phyloP scores from a whole-genome alignment of 2,329 filamentous ascomycete genomes.

The Colletotrichum ledebouriae region DNA sequence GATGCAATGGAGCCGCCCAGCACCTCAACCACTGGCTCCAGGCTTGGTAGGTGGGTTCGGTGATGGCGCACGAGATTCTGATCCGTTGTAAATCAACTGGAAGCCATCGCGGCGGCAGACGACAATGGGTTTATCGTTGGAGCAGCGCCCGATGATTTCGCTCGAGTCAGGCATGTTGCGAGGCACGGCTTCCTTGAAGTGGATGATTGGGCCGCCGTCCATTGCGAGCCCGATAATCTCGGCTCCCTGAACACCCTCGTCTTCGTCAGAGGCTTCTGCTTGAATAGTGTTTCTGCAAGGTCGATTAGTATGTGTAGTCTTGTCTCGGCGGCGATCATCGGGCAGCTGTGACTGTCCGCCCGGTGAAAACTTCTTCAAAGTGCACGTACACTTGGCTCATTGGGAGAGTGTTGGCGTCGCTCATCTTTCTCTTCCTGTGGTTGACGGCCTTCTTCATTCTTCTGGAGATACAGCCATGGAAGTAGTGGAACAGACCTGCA shows the following conservation, averaged over 20 bases:
- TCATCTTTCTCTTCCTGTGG: constrained; percentile 44
- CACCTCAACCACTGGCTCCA: constrained; percentile 28
- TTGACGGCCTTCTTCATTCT: constrained; percentile 50
- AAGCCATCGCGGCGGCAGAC: constrained; percentile 54
- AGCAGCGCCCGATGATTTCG: constrained; percentile 54
- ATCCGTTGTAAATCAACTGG: constrained; percentile 48
- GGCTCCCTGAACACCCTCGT: constrained; percentile 48
- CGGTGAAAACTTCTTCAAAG: background rate
- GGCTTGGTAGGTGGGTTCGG: constrained; percentile 34
- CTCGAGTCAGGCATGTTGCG: constrained; percentile 50
- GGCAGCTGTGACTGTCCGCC: constrained; percentile 14
- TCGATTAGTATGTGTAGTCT: constrained; percentile 43
- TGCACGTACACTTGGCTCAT: constrained; percentile 60
- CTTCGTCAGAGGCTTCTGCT: constrained; percentile 47
- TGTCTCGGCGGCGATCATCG: constrained; percentile 40
- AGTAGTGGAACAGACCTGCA: constrained; percentile 64
- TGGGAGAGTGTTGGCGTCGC: constrained; percentile 48
- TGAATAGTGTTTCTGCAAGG: constrained; percentile 53
- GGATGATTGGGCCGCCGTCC: constrained; percentile 61
- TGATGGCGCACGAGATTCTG: constrained; percentile 32
- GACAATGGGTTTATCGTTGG: constrained; percentile 54
- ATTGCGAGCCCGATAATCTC: constrained; percentile 61
- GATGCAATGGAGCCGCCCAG: constrained; percentile 25
- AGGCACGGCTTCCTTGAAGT: constrained; percentile 54
- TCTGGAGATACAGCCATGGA: constrained; percentile 57